Conservation (phyloP, 345 rosid genomes). For the Triadica sebifera region DNA sequence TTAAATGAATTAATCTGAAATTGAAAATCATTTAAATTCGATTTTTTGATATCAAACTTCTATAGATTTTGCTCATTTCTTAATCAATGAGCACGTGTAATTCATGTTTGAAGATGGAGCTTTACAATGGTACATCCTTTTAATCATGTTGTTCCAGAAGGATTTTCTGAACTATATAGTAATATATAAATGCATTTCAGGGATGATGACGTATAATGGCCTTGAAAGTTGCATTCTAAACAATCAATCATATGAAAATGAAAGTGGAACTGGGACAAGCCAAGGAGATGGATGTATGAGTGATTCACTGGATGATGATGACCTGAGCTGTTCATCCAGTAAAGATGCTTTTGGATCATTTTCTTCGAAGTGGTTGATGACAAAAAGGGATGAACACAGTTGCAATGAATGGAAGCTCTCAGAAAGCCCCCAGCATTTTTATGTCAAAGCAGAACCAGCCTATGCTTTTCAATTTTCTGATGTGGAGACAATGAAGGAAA, state of each 20-base stretch:
- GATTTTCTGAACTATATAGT: background rate
- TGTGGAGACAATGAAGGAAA: conserved; percentile 82
- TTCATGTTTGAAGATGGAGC: too few species aligned
- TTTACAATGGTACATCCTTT: too few species aligned
- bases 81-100: too few species aligned
- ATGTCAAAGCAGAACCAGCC: conserved; percentile 55
- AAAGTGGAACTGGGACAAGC: conserved; percentile 75
- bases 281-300: conserved; percentile 72
- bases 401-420: conserved; percentile 56
- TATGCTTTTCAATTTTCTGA: conserved; percentile 45
- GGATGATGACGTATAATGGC: conserved; percentile 79
- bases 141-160: too few species aligned
- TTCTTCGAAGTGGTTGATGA: conserved; percentile 70
- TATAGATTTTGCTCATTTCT: too few species aligned
- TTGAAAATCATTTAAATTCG: too few species aligned
- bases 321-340: conserved; percentile 91
- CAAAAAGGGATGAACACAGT: conserved; percentile 50
- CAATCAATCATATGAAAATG: conserved; percentile 75
- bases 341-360: conserved; percentile 84
- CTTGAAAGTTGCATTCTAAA: conserved; percentile 78
- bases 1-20: too few species aligned
- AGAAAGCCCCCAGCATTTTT: conserved; percentile 52
- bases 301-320: conserved; percentile 68
- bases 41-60: too few species aligned
- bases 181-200: conserved; percentile 34